Conservation (phyloP, 495 filamentous ascomycete species). For the Neurospora sp. region DNA sequence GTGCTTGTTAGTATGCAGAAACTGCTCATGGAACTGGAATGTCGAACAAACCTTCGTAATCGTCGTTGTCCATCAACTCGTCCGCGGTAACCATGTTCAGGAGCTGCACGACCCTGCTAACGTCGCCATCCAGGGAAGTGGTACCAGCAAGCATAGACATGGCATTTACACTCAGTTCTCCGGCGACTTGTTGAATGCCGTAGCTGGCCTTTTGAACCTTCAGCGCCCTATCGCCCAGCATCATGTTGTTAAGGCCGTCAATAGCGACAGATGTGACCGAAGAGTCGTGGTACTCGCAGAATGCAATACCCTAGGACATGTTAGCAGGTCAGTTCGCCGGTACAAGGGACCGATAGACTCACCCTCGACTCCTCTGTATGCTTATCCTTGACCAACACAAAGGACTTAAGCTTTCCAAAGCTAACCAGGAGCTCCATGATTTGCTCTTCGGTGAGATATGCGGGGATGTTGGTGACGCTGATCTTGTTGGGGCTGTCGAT, state of each 20-base stretch:
- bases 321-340: background rate
- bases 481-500: conserved; percentile 93
- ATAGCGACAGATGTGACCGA: conserved; percentile 73
- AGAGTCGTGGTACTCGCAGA: conserved; percentile 86
- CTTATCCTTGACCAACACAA: conserved; percentile 80
- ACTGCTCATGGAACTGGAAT: conserved; percentile 1
- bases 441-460: conserved; percentile 80
- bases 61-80: conserved; percentile 85
- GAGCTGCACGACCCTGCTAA: conserved; percentile 74
- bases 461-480: conserved; percentile 77
- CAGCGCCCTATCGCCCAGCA: conserved; percentile 74
- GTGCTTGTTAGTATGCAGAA: conserved; percentile 4
- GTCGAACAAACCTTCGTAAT: conserved; percentile 70
- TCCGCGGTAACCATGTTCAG: conserved; percentile 98
- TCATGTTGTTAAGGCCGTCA: conserved; percentile 85
- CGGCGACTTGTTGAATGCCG: conserved; percentile 79
- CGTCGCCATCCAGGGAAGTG: conserved; percentile 64
- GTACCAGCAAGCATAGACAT: conserved; percentile 99
- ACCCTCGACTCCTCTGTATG: conserved; percentile 82
- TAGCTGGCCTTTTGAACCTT: conserved; percentile 84
- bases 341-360: conserved; percentile 29
- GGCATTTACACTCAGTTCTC: conserved; percentile 93
- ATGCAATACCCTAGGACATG: conserved; percentile 72
- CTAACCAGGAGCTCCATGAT: conserved; percentile 79
- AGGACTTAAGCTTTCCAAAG: conserved; percentile 90